Percentiles rank a stretch among this genome's conserved stretches.
Conservation (phyloP, 108 stramenopile species). For the Cyclostephanos invisitatus region DNA sequence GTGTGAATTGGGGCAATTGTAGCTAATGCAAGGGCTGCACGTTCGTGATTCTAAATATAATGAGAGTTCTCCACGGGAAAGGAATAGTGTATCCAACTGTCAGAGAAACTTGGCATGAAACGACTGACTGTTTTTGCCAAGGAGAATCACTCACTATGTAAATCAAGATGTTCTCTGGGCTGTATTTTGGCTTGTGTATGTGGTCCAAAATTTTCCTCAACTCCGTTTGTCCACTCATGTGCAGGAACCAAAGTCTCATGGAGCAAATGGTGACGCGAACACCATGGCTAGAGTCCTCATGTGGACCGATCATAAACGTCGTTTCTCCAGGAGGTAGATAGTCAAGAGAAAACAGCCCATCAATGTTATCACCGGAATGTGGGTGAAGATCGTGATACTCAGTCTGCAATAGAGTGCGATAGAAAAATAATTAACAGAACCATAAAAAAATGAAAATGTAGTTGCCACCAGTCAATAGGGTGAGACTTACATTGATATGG, state of each 20-base stretch:
- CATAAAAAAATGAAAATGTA: constrained; percentile 4
- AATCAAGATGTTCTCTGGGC: constrained; percentile 26
- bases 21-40: constrained; percentile 30
- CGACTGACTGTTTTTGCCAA: background rate
- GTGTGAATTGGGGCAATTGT: constrained; percentile 36
- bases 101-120: background rate
- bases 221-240: constrained; percentile 14
- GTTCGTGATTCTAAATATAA: constrained; percentile 35
- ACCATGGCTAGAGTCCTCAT: constrained; percentile 25
- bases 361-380: constrained; percentile 11
- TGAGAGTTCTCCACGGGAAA: constrained; percentile 23
- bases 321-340: constrained; percentile 28
- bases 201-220: constrained; percentile 24
- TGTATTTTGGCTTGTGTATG: constrained; percentile 27
- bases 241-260: constrained; percentile 39
- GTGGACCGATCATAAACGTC: constrained; percentile 41
- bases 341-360: constrained; percentile 23
- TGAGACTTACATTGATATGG: constrained; percentile 30
- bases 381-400: constrained; percentile 44
- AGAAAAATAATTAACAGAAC: background rate
- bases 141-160: constrained; percentile 19
- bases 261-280: constrained; percentile 33
- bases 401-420: constrained; percentile 10
- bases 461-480: background rate
- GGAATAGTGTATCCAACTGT: background rate